phyloP scores from a whole-genome alignment of 2,329 filamentous ascomycete genomes.

The Pyrenophora graminea region DNA sequence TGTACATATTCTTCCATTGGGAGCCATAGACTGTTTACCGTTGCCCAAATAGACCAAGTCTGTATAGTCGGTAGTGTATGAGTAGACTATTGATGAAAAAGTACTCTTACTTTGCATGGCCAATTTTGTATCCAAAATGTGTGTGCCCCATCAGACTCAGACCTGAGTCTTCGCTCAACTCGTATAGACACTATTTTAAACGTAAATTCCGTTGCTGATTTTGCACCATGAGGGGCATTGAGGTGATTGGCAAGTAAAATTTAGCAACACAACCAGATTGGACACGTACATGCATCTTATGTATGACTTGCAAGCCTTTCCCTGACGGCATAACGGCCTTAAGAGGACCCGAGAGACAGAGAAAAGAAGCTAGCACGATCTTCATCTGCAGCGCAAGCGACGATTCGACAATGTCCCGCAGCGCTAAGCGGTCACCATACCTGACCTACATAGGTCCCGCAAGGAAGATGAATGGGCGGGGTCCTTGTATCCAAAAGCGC shows the following conservation, averaged over 20 bases:
- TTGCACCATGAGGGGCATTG: no score
- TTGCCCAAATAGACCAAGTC: conserved; percentile 1
- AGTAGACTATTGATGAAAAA: not conserved
- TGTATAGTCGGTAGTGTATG: not conserved
- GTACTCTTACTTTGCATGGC: no score
- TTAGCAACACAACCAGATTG: no score
- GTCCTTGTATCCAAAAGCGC: conserved; percentile 14
- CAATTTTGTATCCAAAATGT: no score
- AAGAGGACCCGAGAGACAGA: not conserved
- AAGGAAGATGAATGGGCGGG: conserved; percentile 21
- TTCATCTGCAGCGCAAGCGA: conserved; percentile 9
- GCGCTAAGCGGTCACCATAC: conserved; percentile 24
- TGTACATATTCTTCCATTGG: not conserved
- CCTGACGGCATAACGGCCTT: not conserved
- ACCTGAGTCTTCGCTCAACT: no score
- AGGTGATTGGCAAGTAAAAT: no score
- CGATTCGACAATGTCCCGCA: conserved; percentile 30
- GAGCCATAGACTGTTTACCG: not conserved
- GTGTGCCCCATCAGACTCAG: no score
- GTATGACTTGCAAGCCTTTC: not conserved
- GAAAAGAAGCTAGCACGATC: conserved; percentile 3
- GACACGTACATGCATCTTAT: no score
- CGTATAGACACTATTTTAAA: no score
- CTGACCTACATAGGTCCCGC: conserved; percentile 13
- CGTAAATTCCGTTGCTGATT: no score